A percentile compares a stretch with the other conserved stretches of the same genome.
Evolutionary conservation across 176 grass and related monocot species (phyloP).

Genomic region (Bolboschoenus planiculmis): DNA sequence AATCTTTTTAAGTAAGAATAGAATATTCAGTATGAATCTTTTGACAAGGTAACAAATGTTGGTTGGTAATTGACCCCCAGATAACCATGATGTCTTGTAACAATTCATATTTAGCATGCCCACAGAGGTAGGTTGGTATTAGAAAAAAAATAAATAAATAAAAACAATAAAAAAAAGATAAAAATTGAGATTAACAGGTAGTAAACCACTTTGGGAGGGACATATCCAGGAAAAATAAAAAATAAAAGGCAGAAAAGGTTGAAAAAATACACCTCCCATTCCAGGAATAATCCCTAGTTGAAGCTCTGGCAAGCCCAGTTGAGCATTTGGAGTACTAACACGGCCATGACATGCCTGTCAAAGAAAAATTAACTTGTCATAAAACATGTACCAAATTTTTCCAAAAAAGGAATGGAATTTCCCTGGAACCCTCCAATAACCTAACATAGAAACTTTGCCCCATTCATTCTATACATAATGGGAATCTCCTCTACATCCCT

Average conservation of each 20-base stretch:
- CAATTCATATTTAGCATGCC: background rate
- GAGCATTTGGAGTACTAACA: constrained; percentile 61
- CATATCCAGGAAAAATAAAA: background rate
- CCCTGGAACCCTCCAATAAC: background rate
- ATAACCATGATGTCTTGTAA: background rate
- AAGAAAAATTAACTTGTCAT: background rate
- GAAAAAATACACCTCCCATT: constrained; percentile 67
- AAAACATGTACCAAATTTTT: background rate
- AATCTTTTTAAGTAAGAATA: background rate
- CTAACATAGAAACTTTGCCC: background rate
- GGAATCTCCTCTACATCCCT: background rate
- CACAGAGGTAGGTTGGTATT: background rate
- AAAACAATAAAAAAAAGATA: background rate
- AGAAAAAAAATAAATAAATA: background rate
- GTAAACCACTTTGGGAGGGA: background rate
- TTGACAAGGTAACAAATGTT: background rate
- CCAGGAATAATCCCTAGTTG: constrained; percentile 81
- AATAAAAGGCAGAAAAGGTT: background rate
- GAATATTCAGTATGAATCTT: background rate
- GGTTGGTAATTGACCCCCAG: background rate
- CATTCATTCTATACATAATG: background rate
- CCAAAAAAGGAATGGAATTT: background rate
- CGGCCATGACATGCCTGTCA: constrained; percentile 72
- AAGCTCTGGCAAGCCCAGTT: constrained; percentile 79
- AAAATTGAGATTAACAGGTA: background rate